These are phyloP conservation scores for Penicillium argentinense DNA, from an alignment of 495 filamentous ascomycete genomes.

Conservation along the genomic window DNA sequence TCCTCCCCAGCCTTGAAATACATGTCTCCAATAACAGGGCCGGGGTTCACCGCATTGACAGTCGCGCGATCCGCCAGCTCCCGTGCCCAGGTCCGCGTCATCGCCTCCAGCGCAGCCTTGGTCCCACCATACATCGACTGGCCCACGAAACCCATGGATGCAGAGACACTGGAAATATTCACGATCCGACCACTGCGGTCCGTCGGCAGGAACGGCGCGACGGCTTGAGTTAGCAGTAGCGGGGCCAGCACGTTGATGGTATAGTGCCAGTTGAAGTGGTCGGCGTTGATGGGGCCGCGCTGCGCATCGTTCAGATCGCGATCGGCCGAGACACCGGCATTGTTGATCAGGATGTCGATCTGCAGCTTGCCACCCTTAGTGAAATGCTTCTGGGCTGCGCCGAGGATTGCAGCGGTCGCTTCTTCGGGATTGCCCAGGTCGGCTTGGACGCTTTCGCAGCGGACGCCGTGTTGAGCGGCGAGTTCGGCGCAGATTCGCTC, in stretches of 20 bases:
- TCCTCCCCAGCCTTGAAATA: conserved; percentile 52
- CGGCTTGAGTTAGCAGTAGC: conserved; percentile 74
- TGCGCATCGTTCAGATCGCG: conserved; percentile 56
- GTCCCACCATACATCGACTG: conserved; percentile 85
- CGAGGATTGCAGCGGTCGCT: conserved; percentile 30
- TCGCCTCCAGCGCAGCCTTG: conserved; percentile 87
- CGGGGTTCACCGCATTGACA: conserved; percentile 87
- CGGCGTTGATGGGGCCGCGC: conserved; percentile 41
- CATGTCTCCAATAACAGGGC: conserved; percentile 83
- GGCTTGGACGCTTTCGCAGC: conserved; percentile 55
- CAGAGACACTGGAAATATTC: conserved; percentile 72
- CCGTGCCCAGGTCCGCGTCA: conserved; percentile 86
- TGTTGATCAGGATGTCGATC: conserved; percentile 88
- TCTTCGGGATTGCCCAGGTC: conserved; percentile 51
- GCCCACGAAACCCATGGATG: conserved; percentile 63
- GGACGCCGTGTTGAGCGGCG: conserved; percentile 38
- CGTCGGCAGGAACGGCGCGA: conserved; percentile 64
- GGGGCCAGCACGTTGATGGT: conserved; percentile 83
- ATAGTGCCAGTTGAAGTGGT: conserved; percentile 71
- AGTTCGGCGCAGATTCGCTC: conserved; percentile 45
- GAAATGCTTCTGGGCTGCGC: conserved; percentile 51
- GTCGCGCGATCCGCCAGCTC: conserved; percentile 77
- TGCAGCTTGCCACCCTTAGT: conserved; percentile 57
- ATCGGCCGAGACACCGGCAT: conserved; percentile 71
- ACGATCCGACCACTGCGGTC: conserved; percentile 79